Conservation (phyloP, 208 protist genomes). For the Leishmania gerbilli region DNA sequence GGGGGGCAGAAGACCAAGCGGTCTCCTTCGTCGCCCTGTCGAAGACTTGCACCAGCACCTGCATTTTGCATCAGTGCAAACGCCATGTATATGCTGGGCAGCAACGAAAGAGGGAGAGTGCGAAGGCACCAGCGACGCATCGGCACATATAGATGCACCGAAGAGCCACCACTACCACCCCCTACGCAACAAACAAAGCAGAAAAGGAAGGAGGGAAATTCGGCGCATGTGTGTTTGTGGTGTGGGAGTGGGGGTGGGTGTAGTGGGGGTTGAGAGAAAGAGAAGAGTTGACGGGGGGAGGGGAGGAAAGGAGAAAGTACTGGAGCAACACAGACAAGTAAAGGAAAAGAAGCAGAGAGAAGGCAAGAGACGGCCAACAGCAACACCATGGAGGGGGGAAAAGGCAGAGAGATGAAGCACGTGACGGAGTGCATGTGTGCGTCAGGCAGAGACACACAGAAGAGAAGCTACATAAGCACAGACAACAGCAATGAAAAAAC, state of each 20-base stretch:
- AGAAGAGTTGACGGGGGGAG: too few relatives aligned
- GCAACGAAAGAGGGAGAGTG: not conserved
- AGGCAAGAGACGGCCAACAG: not conserved
- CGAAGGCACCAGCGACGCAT: not conserved
- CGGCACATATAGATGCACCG: not conserved
- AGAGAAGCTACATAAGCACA: not conserved
- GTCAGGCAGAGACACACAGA: not conserved
- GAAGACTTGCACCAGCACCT: not conserved
- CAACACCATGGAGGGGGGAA: not conserved
- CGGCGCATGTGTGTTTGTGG: too few relatives aligned
- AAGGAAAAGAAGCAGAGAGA: not conserved
- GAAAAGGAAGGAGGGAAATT: not conserved
- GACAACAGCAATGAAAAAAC: not conserved
- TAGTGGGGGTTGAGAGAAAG: too few relatives aligned
- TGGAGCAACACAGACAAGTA: not conserved
- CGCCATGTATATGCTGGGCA: not conserved
- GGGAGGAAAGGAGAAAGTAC: not conserved
- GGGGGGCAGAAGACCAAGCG: not conserved
- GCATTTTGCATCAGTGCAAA: not conserved
- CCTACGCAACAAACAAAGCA: not conserved
- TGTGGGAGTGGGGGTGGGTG: too few relatives aligned
- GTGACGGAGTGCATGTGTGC: not conserved
- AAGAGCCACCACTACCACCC: not conserved
- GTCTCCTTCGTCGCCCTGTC: not conserved
- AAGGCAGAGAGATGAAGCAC: not conserved